These are phyloP conservation scores for Malassezia brasiliensis DNA, from an alignment of 1,284 basidiomycete genomes.

Conservation along the genomic window DNA sequence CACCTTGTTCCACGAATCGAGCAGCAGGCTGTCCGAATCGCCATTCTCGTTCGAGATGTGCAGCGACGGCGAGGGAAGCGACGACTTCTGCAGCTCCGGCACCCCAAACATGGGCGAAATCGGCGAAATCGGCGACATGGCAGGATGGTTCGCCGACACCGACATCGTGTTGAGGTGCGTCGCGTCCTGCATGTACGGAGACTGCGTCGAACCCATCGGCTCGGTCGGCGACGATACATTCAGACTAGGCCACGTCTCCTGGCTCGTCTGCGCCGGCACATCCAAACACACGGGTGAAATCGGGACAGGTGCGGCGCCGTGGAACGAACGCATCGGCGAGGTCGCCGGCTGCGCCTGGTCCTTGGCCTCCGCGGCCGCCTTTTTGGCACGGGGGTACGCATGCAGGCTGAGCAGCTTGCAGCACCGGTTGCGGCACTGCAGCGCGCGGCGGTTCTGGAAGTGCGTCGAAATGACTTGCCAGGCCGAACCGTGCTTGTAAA, in stretches of 20 bases:
- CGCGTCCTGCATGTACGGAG: neutral
- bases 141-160: neutral
- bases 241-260: neutral
- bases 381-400: constrained; percentile 6
- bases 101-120: neutral
- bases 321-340: neutral
- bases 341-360: no score
- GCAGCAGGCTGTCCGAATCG: neutral
- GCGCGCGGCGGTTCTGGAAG: constrained; percentile 16
- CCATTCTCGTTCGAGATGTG: neutral
- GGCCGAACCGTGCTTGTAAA: constrained; percentile 13
- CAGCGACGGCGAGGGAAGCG: neutral
- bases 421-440: constrained; percentile 20
- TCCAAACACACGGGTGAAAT: neutral
- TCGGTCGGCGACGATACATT: neutral
- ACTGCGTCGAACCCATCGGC: neutral
- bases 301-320: neutral
- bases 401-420: constrained; percentile 16
- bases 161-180: neutral
- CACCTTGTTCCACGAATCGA: constrained; percentile 9
- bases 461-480: constrained; percentile 17
- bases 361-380: neutral
- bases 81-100: neutral
- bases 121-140: neutral
- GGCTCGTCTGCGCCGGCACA: neutral